Base-by-base conservation (phyloP, 2,329 filamentous ascomycete species). In the Akanthomyces lecanii region DNA sequence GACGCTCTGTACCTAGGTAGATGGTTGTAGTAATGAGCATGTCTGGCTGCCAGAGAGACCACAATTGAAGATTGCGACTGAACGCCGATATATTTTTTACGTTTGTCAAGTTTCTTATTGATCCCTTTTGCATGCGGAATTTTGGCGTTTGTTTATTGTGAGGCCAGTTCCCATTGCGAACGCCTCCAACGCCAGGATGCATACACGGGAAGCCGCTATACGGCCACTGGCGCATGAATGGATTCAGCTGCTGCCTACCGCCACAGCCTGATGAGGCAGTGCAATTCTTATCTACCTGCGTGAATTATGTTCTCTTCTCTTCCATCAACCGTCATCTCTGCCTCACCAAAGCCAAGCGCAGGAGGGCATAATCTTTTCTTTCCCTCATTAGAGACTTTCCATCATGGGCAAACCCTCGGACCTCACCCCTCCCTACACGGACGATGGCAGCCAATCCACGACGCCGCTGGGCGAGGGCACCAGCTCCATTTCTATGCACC, bases 351-450 rank as follows among this genome's bases (percentile, higher is more conserved):
- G 28, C 4, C 14, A 33, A 55, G 25, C 18, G 18, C 7, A 55
- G 6, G 12, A 44, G 36, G 14, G 28, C 47, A 12, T 52, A 11
- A 11, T 21, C 2, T 10, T 30, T 52, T 30, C 21, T 3, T 8
- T 52, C 14, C 18, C 12, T 21, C 44, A 47, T 5, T 7, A 47
- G 28, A 30, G 50, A 50, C 16, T 40, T 40, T 40, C 14, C 59
- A 65, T 33, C 54, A 73, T 73, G 71, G 71, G 70, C 62, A 73
- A 71, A 53, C 64, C 65, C 16, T 60, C 63, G 16, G 68, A 69
- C 54, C 45, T 63, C 52, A 28, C 63, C 45, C 58, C 51, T 60
- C 47, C 33, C 10, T 51, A 42, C n/a, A 56, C 52, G 21, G 57
- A 65, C 42, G 59, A 63, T 18, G 61, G 65, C 45, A 65, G 53